These are phyloP conservation scores for Xerocomus brunneocitrinus DNA, from an alignment of 768 basidiomycete genomes.

Conservation along the genomic window DNA sequence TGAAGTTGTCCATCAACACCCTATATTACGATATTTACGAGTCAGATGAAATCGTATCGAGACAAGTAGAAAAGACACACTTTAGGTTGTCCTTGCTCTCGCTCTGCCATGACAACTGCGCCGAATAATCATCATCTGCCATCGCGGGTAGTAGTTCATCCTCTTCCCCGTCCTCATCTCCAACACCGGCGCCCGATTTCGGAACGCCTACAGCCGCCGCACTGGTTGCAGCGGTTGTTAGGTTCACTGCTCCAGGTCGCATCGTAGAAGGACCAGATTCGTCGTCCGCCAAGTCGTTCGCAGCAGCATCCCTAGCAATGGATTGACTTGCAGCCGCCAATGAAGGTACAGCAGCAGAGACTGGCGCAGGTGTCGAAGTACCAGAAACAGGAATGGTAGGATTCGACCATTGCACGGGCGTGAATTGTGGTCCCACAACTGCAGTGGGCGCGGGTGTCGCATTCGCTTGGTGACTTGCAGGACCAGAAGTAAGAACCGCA, in stretches of 20 bases:
- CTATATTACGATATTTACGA: conserved; percentile 33
- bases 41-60: not conserved
- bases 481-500: conserved; percentile 5
- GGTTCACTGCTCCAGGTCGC: not conserved
- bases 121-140: conserved; percentile 87
- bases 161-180: conserved; percentile 60
- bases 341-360: not conserved
- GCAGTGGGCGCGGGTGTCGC: not conserved
- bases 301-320: too few relatives aligned
- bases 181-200: conserved; percentile 14
- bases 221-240: not conserved
- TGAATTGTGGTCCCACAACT: conserved; percentile 18
- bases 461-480: conserved; percentile 11
- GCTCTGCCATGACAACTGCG: conserved; percentile 77
- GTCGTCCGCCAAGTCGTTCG: not conserved
- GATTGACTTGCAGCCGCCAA: conserved; percentile 8
- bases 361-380: conserved; percentile 12
- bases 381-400: conserved; percentile 11
- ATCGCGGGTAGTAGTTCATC: conserved; percentile 78
- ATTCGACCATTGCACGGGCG: conserved; percentile 39
- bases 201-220: not conserved
- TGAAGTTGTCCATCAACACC: conserved; percentile 86
- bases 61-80: conserved; percentile 35
- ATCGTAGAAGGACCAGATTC: conserved; percentile 17
- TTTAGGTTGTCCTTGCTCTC: conserved; percentile 87